Percentiles rank a stretch among this genome's conserved stretches.
Conservation (phyloP, 805 yeast species). For the Candida alai region DNA sequence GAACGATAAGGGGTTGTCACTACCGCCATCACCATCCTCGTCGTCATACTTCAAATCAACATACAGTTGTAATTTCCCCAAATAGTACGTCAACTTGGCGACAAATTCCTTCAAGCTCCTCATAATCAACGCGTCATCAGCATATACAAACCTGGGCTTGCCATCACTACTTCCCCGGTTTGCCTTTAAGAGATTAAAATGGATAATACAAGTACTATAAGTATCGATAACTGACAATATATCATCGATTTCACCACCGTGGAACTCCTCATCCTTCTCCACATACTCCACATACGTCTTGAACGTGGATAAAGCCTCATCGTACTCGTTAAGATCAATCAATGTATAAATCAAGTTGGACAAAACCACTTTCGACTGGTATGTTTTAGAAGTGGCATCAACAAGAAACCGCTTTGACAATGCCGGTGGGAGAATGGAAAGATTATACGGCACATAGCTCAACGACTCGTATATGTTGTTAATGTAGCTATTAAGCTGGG, state of each 20-base stretch:
- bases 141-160: slow-evolving; percentile 21
- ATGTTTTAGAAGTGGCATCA: slow-evolving; percentile 27
- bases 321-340: slow-evolving; percentile 33
- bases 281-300: slow-evolving; percentile 33
- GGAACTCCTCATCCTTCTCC: slow-evolving; percentile 29
- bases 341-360: slow-evolving; percentile 28
- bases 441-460: slow-evolving; percentile 19
- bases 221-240: slow-evolving; percentile 30
- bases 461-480: slow-evolving; percentile 29
- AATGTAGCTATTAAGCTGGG: slow-evolving; percentile 22
- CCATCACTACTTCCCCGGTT: slow-evolving; percentile 11
- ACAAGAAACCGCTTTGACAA: slow-evolving; percentile 29
- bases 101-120: slow-evolving; percentile 16
- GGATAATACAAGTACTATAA: slow-evolving; percentile 28
- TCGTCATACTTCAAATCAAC: slow-evolving; percentile 29
- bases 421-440: slow-evolving; percentile 18
- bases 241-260: slow-evolving; percentile 26
- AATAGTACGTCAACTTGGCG: slow-evolving; percentile 20
- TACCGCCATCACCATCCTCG: slow-evolving; percentile 10
- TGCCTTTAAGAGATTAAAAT: slow-evolving; percentile 36
- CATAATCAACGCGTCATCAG: slow-evolving; percentile 16
- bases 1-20: slow-evolving; percentile 26
- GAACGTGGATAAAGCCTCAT: slow-evolving; percentile 42
- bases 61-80: slow-evolving; percentile 18
- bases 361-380: slow-evolving; percentile 35